phyloP scores from a whole-genome alignment of 805 yeast genomes.

The Candida nitratophila region DNA sequence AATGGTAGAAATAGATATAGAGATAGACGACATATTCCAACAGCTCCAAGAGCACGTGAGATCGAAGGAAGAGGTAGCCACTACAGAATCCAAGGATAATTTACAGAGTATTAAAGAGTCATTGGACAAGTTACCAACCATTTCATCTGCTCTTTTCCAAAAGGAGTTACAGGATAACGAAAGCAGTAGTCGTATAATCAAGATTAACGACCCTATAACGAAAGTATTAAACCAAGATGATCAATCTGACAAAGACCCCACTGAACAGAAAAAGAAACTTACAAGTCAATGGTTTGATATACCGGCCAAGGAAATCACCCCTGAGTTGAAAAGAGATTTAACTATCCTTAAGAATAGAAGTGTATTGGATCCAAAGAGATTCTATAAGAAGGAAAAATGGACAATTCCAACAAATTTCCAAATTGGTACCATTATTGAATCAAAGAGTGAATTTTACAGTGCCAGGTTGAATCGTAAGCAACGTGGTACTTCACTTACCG shows the following conservation, averaged over 20 bases:
- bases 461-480: conserved; percentile 60
- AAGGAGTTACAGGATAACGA: not conserved
- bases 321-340: conserved; percentile 68
- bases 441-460: conserved; percentile 70
- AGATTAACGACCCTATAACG: conserved; percentile 41
- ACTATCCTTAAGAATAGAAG: conserved; percentile 76
- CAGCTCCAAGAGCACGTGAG: not conserved
- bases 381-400: conserved; percentile 84
- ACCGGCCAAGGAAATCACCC: conserved; percentile 70
- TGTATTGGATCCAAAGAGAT: conserved; percentile 92
- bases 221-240: conserved; percentile 10
- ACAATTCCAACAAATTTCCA: conserved; percentile 73
- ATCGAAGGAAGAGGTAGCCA: not conserved
- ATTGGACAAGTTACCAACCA: not conserved
- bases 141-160: not conserved
- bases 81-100: not conserved
- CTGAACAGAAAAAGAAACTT: conserved; percentile 24
- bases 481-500: conserved; percentile 73
- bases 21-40: conserved; percentile 1
- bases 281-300: conserved; percentile 75
- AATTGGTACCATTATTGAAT: conserved; percentile 82
- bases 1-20: not conserved
- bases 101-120: not conserved
- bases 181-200: conserved; percentile 11
- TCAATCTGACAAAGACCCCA: conserved; percentile 7